Conservation (phyloP, 495 filamentous ascomycete species). For the Pseudotulostoma volvatum region DNA sequence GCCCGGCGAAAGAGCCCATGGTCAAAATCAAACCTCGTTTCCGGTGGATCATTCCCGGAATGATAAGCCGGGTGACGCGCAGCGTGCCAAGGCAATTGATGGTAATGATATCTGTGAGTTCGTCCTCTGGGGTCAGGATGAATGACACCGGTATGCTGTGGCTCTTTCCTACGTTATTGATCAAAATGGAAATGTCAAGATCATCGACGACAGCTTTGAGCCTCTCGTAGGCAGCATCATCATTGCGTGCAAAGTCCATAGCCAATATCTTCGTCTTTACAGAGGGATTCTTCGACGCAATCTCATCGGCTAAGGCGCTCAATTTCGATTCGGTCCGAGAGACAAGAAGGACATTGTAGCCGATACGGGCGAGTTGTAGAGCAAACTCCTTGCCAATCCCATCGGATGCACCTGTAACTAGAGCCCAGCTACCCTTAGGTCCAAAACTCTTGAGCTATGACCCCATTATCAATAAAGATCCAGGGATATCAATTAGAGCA, state of each 20-base stretch:
- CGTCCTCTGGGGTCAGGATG: constrained; percentile 53
- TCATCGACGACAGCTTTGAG: constrained; percentile 48
- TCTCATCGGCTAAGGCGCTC: constrained; percentile 53
- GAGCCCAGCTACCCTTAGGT: constrained; percentile 80
- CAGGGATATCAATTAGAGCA: too few relatives aligned
- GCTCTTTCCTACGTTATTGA: constrained; percentile 95
- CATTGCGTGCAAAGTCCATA: constrained; percentile 80
- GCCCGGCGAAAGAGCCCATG: constrained; percentile 90
- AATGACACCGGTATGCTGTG: constrained; percentile 89
- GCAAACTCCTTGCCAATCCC: constrained; percentile 96
- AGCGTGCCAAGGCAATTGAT: constrained; percentile 89
- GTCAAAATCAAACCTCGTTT: constrained; percentile 82
- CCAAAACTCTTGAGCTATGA: constrained; percentile 75
- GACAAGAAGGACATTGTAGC: constrained; percentile 85
- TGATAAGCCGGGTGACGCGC: constrained; percentile 66
- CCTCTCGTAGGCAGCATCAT: constrained; percentile 57
- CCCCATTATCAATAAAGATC: neutral
- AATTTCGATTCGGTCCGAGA: constrained; percentile 90
- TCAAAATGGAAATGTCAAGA: constrained; percentile 69
- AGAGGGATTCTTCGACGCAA: constrained; percentile 44
- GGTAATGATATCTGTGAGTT: constrained; percentile 77
- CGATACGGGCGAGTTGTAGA: constrained; percentile 71
- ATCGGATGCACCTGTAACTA: constrained; percentile 91
- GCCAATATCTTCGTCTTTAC: constrained; percentile 58
- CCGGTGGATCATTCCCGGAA: constrained; percentile 67